Evolutionary conservation across 2,329 filamentous ascomycete species (phyloP), one percentile per base, ranked within the genome.

Genomic region (Aureobasidium pullulans): DNA sequence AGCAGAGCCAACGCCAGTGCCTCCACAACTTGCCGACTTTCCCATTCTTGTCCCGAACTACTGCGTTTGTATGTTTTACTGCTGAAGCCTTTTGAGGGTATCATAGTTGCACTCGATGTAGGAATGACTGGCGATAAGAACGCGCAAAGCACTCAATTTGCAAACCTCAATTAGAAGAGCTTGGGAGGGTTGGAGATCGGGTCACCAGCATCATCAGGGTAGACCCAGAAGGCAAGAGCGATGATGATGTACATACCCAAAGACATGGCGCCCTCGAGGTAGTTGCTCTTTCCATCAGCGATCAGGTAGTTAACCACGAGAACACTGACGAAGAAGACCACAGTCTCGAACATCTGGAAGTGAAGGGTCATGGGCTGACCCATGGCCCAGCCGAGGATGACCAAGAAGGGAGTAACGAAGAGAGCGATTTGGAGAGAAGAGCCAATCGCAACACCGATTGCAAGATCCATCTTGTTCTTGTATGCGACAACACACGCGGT

Each of bases 281-380:
- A 95, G 70, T 95, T 95, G 70, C 86, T 90, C 70, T 90, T 82
- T 10, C 90, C 90, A 68, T 95, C 90, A 62, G 93, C 77, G 50
- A 95, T 90, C 61, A 95, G 75, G 70, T 94, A 95, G 74, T 93
- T 94, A 73, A 93, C 89, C 63, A 95, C 90, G 64, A 95, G 85
- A 7, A 90, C 86, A 54, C 85, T 88, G 54, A 93, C 84, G 72
- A 95, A 95, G 67, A 95, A 82, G 60, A 87, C 89, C 23, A 94
- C 88, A 0, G 90, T 95, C 80, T 95, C 90, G 73, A 95, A 96
- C 50, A 90, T 81, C 62, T 90, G 90, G 72, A 95, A 95, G 76
- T 93, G 91, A 36, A 95, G 79, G 31, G 87, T 78, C 79, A 82
- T 81, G 48, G 75, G 72, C 63, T 78, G 67, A 23, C 73, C 75